phyloP scores from a whole-genome alignment of 2,329 filamentous ascomycete species.

The Phaeoacremonium minimum region DNA sequence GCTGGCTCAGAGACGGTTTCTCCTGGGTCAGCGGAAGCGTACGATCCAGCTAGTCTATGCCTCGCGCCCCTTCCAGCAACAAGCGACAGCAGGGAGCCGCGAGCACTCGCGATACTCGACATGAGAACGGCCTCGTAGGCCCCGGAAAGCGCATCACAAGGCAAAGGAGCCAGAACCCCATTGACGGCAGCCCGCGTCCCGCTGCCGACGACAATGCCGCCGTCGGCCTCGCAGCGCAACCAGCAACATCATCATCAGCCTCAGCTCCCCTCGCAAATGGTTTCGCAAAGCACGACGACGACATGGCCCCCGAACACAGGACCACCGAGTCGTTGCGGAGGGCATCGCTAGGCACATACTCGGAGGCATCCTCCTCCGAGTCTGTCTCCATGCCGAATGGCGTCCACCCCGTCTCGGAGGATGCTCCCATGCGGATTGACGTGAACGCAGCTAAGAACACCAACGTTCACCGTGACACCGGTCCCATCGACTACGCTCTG shows the following conservation, averaged over 20 bases:
- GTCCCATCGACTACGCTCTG: constrained; percentile 71
- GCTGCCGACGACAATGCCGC: constrained; percentile 18
- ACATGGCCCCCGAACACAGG: constrained; percentile 34
- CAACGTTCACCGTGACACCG: constrained; percentile 65
- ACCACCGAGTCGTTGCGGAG: constrained; percentile 36
- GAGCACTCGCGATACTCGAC: constrained; percentile 67
- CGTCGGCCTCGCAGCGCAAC: constrained; percentile 9
- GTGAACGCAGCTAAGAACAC: constrained; percentile 65
- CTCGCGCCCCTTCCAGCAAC: constrained; percentile 53
- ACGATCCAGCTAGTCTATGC: constrained; percentile 44
- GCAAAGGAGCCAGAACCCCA: constrained; percentile 41
- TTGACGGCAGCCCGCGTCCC: constrained; percentile 28
- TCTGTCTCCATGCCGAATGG: constrained; percentile 29
- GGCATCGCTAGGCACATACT: constrained; percentile 46
- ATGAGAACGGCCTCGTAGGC: constrained; percentile 84
- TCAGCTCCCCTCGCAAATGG: constrained; percentile 21
- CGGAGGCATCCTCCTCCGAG: constrained; percentile 52
- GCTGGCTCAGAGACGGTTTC: constrained; percentile 36
- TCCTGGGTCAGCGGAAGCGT: constrained; percentile 37
- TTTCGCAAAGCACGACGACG: constrained; percentile 26
- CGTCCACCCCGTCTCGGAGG: constrained; percentile 32
- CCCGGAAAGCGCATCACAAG: constrained; percentile 59
- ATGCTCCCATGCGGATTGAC: constrained; percentile 62
- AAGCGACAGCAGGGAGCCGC: constrained; percentile 59
- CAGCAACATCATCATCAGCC: constrained; percentile 9